Base-by-base conservation (phyloP, 2,329 filamentous ascomycete species). In the Aspergillus pseudoterreus region DNA sequence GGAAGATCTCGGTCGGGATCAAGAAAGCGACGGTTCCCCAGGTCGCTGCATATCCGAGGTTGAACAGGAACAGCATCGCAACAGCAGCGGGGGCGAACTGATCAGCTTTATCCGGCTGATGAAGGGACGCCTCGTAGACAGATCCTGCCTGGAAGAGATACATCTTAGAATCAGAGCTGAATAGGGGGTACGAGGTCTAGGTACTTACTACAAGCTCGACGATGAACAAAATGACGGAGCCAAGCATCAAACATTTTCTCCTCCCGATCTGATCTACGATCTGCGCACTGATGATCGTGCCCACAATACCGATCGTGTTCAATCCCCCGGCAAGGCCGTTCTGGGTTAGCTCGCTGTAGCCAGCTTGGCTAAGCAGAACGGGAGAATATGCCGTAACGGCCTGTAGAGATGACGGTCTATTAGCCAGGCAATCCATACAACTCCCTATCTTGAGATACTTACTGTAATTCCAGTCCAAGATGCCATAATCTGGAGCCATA, bases 1-100 rank as follows among this genome's bases (percentile, higher is more conserved):
- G 75, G 66, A 80, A 83, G 51, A 83, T 81, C 62, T 83, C 81
- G 0, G 80, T 81, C 0, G 76, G 77, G 4, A 79, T 61, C 6
- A 80, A 64, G 57, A 78, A 81, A 2, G 77, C 76, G 6, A 78
- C 78, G 0, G 78, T 75, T 2, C 77, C 78, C 64, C 79, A 81
- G 36, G 73, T 72, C 3, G 79, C 66, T 49, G 78, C 79, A 64
- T 79, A 80, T 12, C 62, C 59, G 10, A 68, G 35, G 39, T 69
- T 67, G 19, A 68, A 69, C 12, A 78, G 63, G 57, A 79, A 78
- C 0, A 78, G 63, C 72, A 79, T 77, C 0, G 73, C 63, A 2
- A 77, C 71, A 1, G 76, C 76, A 1, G 71, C 76, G 4, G 76
- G 74, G 0, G 75, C 76, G 50, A 71, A 74, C 39, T 68, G 49